Base-by-base conservation (phyloP, 108 stramenopile species). In the Epithemia pelagica region DNA sequence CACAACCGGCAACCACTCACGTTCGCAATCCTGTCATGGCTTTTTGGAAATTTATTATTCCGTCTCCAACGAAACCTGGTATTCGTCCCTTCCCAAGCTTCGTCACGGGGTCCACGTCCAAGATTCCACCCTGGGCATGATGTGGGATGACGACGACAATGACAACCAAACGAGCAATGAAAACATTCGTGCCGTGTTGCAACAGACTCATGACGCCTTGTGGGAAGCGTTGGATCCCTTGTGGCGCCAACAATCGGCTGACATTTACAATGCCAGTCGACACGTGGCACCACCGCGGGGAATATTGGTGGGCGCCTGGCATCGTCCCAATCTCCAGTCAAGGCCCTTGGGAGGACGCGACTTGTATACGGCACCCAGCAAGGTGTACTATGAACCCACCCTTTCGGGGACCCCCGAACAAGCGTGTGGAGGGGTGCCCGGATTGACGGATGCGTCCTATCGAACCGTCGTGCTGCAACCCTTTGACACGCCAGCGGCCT, bases 21-120 rank as follows among this genome's bases (percentile, higher is more conserved):
- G 20, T 7, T 58, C 57, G 7, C 8, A 5, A 20, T 58, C 57
- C 2, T 59, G 59, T 59, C 59, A 59, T 1, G 59, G 59, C 2
- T 59, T 59, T 10, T 59, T 59, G 59, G 59, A 59, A 59, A 59
- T 28, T 30, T 59, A 59, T 26, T 59, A 59, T 59, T 59, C 59
- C 27, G 28, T 59, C 8, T 2, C 1, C 29, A 30, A 59, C 27
- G 59, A 59, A 59, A 59, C 59, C 27, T 59, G 23, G 23, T 59
- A 59, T 59, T 59, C 59, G 7, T 27, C 59, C 1, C 7, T 59
- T 1, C 29, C 59, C 3, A 21, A 22, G 20, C 27, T 21, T 28
- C 24, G 24, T 25, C 2, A 55, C 5, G 54, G 26, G 26, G 28
- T 30, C 21, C 2, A 20, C 22, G 25, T 21, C 2, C 20, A 28